Conservation (phyloP, 2,329 filamentous ascomycete genomes). For the Aaosphaeria arxii region DNA sequence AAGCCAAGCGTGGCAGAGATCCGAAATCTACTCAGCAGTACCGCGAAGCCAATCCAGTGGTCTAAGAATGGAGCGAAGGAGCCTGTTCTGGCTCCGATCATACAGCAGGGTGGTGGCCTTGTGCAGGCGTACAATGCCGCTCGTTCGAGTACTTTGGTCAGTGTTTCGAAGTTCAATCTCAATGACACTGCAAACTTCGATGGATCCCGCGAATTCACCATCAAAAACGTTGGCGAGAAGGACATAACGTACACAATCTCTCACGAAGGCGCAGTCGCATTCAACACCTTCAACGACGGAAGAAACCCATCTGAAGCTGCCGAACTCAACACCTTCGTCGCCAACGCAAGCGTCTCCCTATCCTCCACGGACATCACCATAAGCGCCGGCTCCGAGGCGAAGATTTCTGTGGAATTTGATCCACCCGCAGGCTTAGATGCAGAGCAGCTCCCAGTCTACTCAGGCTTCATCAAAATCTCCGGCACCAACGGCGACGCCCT, state of each 20-base stretch:
- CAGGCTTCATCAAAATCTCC: slow-evolving; percentile 3
- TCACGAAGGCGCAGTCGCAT: slow-evolving; percentile 14
- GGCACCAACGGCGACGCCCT: background rate
- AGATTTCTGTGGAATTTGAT: slow-evolving; percentile 8
- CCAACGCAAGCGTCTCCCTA: background rate
- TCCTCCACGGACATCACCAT: slow-evolving; percentile 14
- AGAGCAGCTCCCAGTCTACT: background rate
- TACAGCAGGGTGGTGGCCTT: slow-evolving; percentile 20
- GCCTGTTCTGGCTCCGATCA: slow-evolving; percentile 13
- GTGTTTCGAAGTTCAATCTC: slow-evolving; percentile 12
- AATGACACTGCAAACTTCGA: slow-evolving; percentile 24
- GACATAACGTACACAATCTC: slow-evolving; percentile 8
- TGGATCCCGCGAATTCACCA: slow-evolving; percentile 16
- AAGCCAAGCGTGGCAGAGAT: slow-evolving; percentile 5
- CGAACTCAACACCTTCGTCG: background rate
- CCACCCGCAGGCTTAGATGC: background rate
- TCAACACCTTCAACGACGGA: slow-evolving; percentile 10
- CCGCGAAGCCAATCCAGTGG: slow-evolving; percentile 9
- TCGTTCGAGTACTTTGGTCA: slow-evolving; percentile 10
- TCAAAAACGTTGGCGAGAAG: slow-evolving; percentile 11
- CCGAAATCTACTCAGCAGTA: slow-evolving; percentile 7
- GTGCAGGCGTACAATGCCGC: slow-evolving; percentile 15
- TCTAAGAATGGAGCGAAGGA: slow-evolving; percentile 2
- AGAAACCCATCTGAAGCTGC: background rate
- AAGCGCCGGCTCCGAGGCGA: slow-evolving; percentile 11